Evolutionary conservation across 2,329 filamentous ascomycete species (phyloP).

Genomic region (Acarospora socialis): DNA sequence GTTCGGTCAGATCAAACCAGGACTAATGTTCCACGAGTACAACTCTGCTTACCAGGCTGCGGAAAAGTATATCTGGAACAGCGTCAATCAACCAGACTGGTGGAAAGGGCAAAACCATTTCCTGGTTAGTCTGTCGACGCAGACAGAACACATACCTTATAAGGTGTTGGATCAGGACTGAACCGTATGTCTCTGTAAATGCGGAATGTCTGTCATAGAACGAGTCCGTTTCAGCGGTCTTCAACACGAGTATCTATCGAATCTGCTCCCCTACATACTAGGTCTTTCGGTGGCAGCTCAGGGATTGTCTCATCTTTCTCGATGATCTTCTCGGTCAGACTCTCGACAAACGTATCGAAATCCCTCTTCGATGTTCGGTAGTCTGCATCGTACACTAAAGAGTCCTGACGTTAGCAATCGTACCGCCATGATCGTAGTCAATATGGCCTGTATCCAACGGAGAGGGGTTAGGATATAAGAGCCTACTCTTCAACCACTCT

Average conservation of each 20-base stretch:
- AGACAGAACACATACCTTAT: conserved; percentile 51
- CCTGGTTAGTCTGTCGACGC: too few species aligned
- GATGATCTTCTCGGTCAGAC: conserved; percentile 54
- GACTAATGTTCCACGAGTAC: conserved; percentile 5
- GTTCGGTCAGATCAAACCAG: conserved; percentile 14
- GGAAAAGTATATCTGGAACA: conserved; percentile 56
- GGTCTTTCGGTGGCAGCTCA: conserved; percentile 70
- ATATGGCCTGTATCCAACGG: not conserved
- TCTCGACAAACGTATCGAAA: conserved; percentile 65
- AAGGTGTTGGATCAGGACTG: conserved; percentile 69
- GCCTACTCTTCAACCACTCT: conserved; percentile 47
- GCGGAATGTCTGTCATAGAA: conserved; percentile 48
- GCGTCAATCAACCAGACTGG: conserved; percentile 9
- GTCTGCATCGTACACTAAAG: conserved; percentile 59
- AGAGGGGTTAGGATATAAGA: too few species aligned
- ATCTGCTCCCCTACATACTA: conserved; percentile 35
- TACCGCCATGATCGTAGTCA: conserved; percentile 3
- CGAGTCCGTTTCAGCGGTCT: conserved; percentile 2
- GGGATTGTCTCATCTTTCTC: conserved; percentile 69
- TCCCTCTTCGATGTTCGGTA: conserved; percentile 67
- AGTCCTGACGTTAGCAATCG: too few species aligned
- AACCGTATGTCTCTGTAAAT: conserved; percentile 82
- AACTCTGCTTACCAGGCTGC: conserved; percentile 62
- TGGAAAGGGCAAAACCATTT: conserved; percentile 5
- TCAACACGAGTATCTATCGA: conserved; percentile 1